These are phyloP conservation scores for Plasmodium inui DNA, from an alignment of 169 alveolate genomes.

Conservation along the genomic window DNA sequence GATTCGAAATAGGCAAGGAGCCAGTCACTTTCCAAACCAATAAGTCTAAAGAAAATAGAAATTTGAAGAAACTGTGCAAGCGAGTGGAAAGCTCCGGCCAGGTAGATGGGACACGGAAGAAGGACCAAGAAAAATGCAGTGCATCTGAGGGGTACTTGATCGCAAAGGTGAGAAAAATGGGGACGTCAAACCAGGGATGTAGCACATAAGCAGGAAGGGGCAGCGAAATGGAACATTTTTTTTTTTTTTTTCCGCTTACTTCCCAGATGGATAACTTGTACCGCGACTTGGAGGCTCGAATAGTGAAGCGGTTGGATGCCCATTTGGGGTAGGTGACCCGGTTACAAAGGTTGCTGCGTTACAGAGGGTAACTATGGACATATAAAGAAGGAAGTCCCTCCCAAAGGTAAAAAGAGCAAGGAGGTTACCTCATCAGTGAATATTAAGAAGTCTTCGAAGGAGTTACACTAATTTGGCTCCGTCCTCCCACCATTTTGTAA, in stretches of 20 bases:
- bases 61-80: slow-evolving; percentile 11
- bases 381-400: background rate
- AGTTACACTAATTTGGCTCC: background rate
- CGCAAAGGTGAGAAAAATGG: slow-evolving; percentile 23
- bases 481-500: background rate
- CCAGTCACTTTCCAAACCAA: slow-evolving; percentile 2
- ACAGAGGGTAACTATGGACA: background rate
- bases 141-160: background rate
- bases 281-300: slow-evolving; percentile 28
- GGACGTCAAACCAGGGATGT: background rate
- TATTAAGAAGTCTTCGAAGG: background rate
- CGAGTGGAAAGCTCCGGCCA: background rate
- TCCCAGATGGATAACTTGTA: slow-evolving; percentile 33
- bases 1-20: slow-evolving; percentile 5
- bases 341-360: background rate
- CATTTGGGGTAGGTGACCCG: background rate
- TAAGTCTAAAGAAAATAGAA: slow-evolving; percentile 11
- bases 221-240: background rate
- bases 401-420: background rate
- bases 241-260: background rate
- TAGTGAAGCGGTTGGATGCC: slow-evolving; percentile 11
- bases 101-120: background rate
- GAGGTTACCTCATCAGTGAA: background rate
- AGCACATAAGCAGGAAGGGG: background rate
- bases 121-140: background rate